A percentile compares a stretch with the other conserved stretches of the same genome.
Conservation (phyloP, 495 filamentous ascomycete species). For the Umbilicaria muhlenbergii region DNA sequence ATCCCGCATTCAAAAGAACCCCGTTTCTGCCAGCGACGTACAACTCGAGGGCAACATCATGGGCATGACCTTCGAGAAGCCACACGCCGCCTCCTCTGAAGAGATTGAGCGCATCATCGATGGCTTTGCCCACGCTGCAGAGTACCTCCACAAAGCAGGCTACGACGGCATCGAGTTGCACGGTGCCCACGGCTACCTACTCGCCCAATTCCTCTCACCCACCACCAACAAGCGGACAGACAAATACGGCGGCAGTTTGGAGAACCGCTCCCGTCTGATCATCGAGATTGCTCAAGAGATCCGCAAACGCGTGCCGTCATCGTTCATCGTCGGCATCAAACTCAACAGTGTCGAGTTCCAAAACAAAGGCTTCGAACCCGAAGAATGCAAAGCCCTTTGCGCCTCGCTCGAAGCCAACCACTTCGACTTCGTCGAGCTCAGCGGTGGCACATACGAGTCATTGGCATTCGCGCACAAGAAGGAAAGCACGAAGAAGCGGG, state of each 20-base stretch:
- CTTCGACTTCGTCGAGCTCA: conserved; percentile 52
- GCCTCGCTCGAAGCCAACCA: conserved; percentile 32
- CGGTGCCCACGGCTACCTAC: conserved; percentile 48
- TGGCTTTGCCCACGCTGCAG: conserved; percentile 38
- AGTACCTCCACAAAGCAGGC: conserved; percentile 39
- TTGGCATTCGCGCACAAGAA: conserved; percentile 34
- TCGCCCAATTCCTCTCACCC: conserved; percentile 47
- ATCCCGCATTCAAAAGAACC: conserved; percentile 31
- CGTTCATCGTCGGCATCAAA: conserved; percentile 49
- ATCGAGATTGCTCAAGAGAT: conserved; percentile 36
- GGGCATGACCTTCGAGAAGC: conserved; percentile 33
- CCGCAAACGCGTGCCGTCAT: conserved; percentile 19
- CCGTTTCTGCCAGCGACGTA: conserved; percentile 44
- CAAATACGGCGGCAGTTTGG: conserved; percentile 42
- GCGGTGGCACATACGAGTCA: conserved; percentile 47
- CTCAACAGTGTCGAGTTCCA: conserved; percentile 58
- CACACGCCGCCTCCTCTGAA: conserved; percentile 27
- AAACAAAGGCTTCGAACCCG: conserved; percentile 35
- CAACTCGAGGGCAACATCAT: conserved; percentile 30
- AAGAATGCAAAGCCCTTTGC: conserved; percentile 41
- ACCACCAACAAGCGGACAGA: conserved; percentile 46
- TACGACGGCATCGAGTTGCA: conserved; percentile 46
- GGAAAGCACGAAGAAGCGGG: conserved; percentile 38
- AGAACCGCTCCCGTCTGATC: conserved; percentile 40
- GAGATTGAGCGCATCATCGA: conserved; percentile 35